Base-by-base conservation (phyloP, 345 rosid genomes). In the Microcos paniculata region DNA sequence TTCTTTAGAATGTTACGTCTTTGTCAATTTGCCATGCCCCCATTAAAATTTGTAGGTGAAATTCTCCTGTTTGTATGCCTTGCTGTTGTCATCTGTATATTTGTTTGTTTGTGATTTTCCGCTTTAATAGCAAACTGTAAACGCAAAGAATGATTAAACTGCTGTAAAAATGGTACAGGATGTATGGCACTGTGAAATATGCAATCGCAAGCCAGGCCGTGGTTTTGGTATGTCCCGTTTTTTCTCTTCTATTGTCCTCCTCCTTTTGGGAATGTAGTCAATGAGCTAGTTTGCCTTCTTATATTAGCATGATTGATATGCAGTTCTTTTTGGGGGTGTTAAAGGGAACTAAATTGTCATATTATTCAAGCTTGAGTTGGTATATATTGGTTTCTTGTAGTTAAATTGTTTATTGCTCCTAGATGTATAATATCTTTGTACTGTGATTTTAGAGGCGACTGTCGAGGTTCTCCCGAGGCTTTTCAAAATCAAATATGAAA, bases 381-480 rank as follows among this genome's bases (percentile, higher is more conserved):
- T 35, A 49, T 73, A 9, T 43, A 56, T 28, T 59, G 21, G 19
- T 58, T 33, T 4, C 55, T 35, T 56, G 33, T 42, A 12, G 30
- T 2, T 15, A 31, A 33, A 61, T 33, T 55, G 33, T 58, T 35
- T 53, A 30, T 35, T 8, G 35, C 49, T 12, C 38, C 43, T 11
- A 16, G 58, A 42, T 62, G 9, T 80, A 76, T 77, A 33, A 63
- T 79, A 79, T 77, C 15, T 67, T 72, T 73, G 55, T 76, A 13
- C 53, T 77, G 35, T 82, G 58, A 24, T 78, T 76, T 46, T 86
- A 96, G 99, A 96, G 85, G 97, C 99, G 51, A 96, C 98, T 31
- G 89, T 82, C 12, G 99, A 96, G 90, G 99, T 94, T 84, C 97
- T 96, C 69, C 99, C 99, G 16, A 89, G 99, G 90, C 98, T 96